Conservation (phyloP, 2,329 filamentous ascomycete species). For the Colletotrichum phormii region DNA sequence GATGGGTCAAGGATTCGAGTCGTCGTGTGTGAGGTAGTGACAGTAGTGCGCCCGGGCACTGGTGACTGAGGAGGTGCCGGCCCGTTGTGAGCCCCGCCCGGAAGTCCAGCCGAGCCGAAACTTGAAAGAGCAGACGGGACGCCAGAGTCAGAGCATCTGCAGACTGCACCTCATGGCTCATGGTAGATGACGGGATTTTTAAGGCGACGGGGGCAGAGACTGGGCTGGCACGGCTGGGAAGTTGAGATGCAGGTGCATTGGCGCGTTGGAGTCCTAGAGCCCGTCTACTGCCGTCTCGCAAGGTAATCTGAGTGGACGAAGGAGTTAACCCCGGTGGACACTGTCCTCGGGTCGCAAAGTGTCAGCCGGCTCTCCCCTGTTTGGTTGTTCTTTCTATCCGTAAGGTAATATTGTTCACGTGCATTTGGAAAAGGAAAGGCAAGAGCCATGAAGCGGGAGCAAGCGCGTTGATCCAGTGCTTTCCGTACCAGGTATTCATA, state of each 20-base stretch:
- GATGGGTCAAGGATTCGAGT: not conserved
- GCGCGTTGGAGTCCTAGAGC: not conserved
- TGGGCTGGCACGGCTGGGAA: constrained; percentile 7
- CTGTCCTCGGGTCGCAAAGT: not conserved
- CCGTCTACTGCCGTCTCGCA: not conserved
- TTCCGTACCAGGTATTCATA: not conserved
- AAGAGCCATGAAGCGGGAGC: not conserved
- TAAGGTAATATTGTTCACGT: not conserved
- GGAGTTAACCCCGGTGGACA: not conserved
- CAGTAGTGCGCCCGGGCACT: too few species aligned
- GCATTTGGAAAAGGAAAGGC: not conserved
- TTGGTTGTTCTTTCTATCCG: too few species aligned
- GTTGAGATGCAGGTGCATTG: not conserved
- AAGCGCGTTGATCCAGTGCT: not conserved
- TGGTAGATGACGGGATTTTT: constrained; percentile 1
- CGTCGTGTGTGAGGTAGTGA: not conserved
- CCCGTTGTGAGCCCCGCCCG: constrained; percentile 15
- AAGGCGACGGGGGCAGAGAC: not conserved
- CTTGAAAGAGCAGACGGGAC: not conserved
- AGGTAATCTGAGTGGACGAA: not conserved
- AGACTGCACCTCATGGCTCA: not conserved
- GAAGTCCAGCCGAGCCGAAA: constrained; percentile 33
- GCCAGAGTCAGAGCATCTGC: constrained; percentile 12
- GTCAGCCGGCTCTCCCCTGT: too few species aligned
- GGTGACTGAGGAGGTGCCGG: not conserved